Conservation (phyloP, 2,329 filamentous ascomycete species). For the Orbilia quercus region DNA sequence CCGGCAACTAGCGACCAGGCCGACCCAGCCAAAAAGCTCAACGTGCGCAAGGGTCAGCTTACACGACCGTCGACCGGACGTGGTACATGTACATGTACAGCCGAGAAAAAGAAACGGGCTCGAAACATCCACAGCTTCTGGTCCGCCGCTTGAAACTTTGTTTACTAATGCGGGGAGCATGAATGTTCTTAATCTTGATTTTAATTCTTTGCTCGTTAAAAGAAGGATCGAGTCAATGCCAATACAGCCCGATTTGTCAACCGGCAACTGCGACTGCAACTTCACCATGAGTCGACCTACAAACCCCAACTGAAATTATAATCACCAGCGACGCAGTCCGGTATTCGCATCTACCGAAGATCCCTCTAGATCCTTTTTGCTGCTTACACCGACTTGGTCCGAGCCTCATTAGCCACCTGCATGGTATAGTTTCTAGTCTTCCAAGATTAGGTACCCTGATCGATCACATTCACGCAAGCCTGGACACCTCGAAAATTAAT, state of each 20-base stretch:
- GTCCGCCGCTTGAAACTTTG: slow-evolving; percentile 30
- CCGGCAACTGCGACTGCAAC: not conserved
- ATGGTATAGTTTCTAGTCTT: slow-evolving; percentile 3
- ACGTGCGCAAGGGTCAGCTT: slow-evolving; percentile 54
- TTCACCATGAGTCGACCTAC: not conserved
- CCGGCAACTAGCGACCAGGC: slow-evolving; percentile 48
- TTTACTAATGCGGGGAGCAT: slow-evolving; percentile 43
- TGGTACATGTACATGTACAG: not conserved
- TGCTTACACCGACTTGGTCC: slow-evolving; percentile 34
- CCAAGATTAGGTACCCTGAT: slow-evolving; percentile 41
- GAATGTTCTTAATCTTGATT: not conserved
- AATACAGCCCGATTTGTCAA: slow-evolving; percentile 31
- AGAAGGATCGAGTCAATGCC: not conserved
- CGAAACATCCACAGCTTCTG: slow-evolving; percentile 21
- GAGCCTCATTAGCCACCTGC: slow-evolving; percentile 28
- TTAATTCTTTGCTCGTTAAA: too few relatives aligned
- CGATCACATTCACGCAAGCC: not conserved
- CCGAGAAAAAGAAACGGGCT: not conserved
- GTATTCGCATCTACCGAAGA: slow-evolving; percentile 52
- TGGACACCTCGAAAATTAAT: not conserved
- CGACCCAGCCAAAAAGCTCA: slow-evolving; percentile 19
- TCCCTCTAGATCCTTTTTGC: slow-evolving; percentile 45
- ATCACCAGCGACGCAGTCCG: not conserved
- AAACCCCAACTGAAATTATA: too few relatives aligned
- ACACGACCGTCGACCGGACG: slow-evolving; percentile 31